Evolutionary conservation across 192 early-diverging fungal species (phyloP).

Genomic region (Umbelopsis vinacea): DNA sequence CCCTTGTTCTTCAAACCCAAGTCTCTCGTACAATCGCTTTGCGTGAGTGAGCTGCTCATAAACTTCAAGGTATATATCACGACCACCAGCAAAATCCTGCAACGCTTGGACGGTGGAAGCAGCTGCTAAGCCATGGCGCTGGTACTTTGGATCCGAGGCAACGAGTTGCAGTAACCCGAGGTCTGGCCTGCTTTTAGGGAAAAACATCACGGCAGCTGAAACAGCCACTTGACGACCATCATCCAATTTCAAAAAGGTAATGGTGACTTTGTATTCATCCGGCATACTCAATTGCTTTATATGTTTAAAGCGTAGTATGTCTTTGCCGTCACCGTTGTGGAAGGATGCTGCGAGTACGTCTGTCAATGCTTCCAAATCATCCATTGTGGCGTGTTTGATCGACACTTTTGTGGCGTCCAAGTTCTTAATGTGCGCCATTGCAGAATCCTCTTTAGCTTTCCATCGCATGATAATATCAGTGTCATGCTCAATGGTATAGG

Average conservation of each 20-base stretch:
- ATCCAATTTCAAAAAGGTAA: neutral
- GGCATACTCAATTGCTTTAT: neutral
- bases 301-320: neutral
- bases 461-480: conserved; percentile 2
- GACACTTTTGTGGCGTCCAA: neutral
- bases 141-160: conserved; percentile 4
- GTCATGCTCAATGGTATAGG: neutral
- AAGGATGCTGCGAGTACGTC: neutral
- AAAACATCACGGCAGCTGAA: neutral
- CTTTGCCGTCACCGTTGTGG: neutral
- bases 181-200: neutral
- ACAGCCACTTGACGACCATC: neutral
- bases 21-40: neutral
- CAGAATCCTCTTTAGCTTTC: neutral
- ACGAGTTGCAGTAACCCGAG: neutral
- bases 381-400: neutral
- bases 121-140: neutral
- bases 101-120: neutral
- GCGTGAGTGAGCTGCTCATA: neutral
- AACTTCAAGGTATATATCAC: conserved; percentile 6
- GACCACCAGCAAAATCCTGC: conserved; percentile 3
- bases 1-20: neutral
- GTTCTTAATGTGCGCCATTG: neutral
- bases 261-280: neutral
- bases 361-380: neutral